A percentile compares a stretch with the other conserved stretches of the same genome.
These are phyloP conservation scores for Magnolia kwangsiensis DNA, from an alignment of 164 flowering plant genomes.

Conservation along the genomic window DNA sequence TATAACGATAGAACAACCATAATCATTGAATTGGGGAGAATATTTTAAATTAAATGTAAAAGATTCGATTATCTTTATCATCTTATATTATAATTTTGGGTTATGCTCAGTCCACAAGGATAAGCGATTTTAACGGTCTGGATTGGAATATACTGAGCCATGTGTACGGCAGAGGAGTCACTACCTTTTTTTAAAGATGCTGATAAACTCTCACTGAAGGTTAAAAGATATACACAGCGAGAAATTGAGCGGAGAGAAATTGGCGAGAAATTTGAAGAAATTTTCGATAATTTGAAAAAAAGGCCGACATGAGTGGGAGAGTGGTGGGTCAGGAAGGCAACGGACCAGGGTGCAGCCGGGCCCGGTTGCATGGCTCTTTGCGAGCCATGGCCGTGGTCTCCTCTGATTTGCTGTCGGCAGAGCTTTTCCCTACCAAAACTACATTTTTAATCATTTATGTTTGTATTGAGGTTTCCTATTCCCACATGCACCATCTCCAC, in stretches of 20 bases:
- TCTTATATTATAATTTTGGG: too few species aligned
- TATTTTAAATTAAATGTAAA: too few species aligned
- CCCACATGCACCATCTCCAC: background rate
- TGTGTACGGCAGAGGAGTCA: too few species aligned
- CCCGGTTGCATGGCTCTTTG: slow-evolving; percentile 3
- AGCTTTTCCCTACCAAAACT: background rate
- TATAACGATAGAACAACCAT: too few species aligned
- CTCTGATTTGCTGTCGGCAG: slow-evolving; percentile 3
- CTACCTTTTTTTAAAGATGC: too few species aligned
- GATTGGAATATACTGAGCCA: too few species aligned
- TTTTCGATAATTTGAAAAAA: background rate
- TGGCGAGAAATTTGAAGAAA: background rate
- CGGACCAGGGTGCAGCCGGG: background rate
- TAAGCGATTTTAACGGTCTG: too few species aligned
- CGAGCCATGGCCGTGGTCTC: background rate
- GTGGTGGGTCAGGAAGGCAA: background rate
- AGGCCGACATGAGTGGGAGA: background rate
- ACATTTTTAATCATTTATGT: background rate
- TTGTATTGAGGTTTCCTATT: background rate
- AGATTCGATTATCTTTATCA: too few species aligned
- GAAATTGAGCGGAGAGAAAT: background rate
- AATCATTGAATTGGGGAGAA: too few species aligned
- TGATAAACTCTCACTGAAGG: too few species aligned
- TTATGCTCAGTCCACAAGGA: too few species aligned
- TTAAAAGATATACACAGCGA: background rate